phyloP scores from a whole-genome alignment of 257 asterid genomes.

The Jaltomata sinuosa region DNA sequence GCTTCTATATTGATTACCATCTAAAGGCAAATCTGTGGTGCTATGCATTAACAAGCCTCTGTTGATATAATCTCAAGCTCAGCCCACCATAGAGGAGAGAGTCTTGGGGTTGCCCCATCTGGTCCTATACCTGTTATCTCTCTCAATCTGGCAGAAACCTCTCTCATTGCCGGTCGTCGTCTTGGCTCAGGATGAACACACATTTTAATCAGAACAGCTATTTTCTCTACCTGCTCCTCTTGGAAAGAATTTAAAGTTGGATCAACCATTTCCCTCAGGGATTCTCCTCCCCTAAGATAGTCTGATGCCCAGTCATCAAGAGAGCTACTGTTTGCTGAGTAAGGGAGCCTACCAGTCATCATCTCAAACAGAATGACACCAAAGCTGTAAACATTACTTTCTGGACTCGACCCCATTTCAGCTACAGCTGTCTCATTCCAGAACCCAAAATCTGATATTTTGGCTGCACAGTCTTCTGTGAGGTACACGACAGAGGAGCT shows the following conservation, averaged over 20 bases:
- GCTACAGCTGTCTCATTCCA: slow-evolving; percentile 22
- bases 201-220: slow-evolving; percentile 37
- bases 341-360: slow-evolving; percentile 67
- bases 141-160: slow-evolving; percentile 43
- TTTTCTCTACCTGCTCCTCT: slow-evolving; percentile 36
- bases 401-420: slow-evolving; percentile 19
- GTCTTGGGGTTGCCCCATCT: slow-evolving; percentile 56
- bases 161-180: slow-evolving; percentile 43
- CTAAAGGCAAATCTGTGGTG: neutral
- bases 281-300: slow-evolving; percentile 31
- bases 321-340: slow-evolving; percentile 36
- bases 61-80: slow-evolving; percentile 63
- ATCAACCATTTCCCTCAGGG: slow-evolving; percentile 39
- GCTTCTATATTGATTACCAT: neutral
- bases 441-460: slow-evolving; percentile 55
- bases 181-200: slow-evolving; percentile 45
- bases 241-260: slow-evolving; percentile 44
- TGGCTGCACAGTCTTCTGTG: slow-evolving; percentile 83
- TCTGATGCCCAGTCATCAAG: slow-evolving; percentile 60
- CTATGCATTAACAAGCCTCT: slow-evolving; percentile 8
- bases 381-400: slow-evolving; percentile 58
- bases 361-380: slow-evolving; percentile 66
- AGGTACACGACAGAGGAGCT: slow-evolving; percentile 58
- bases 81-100: slow-evolving; percentile 95
- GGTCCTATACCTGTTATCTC: slow-evolving; percentile 59